phyloP scores from a whole-genome alignment of 75 land plant species.

The Sequoiadendron giganteum region DNA sequence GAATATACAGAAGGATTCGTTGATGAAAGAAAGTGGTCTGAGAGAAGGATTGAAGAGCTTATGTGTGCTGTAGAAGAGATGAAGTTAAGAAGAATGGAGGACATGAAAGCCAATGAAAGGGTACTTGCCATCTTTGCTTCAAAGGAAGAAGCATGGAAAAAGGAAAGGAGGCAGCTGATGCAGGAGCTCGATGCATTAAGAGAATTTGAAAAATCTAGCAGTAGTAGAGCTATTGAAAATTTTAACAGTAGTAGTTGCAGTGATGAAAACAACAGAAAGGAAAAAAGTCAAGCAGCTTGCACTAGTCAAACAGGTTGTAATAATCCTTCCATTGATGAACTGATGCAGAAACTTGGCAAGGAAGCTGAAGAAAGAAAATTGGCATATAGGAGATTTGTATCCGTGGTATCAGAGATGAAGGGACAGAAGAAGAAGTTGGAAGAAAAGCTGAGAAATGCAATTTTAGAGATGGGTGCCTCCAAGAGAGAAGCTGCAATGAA shows the following conservation, averaged over 20 bases:
- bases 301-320: background rate
- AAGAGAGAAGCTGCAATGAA: background rate
- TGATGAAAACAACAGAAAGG: background rate
- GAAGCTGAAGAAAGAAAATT: background rate
- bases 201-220: slow-evolving; percentile 1
- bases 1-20: background rate
- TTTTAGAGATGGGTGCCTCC: background rate
- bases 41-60: slow-evolving; percentile 16
- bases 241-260: background rate
- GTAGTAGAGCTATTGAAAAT: background rate
- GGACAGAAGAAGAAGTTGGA: background rate
- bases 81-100: slow-evolving; percentile 18
- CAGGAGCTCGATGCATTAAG: slow-evolving; percentile 25
- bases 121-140: slow-evolving; percentile 27
- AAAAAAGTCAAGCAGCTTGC: background rate
- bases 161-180: slow-evolving; percentile 19
- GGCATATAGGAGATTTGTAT: background rate
- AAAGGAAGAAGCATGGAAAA: slow-evolving; percentile 32
- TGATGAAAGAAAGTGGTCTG: slow-evolving; percentile 10
- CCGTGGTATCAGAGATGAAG: background rate
- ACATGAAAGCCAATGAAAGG: slow-evolving; percentile 35
- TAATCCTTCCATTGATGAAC: background rate
- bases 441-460: background rate
- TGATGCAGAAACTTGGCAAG: background rate
- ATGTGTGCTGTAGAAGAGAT: slow-evolving; percentile 14